Conservation (phyloP, 805 yeast species). For the Torulaspora microellipsoides region DNA sequence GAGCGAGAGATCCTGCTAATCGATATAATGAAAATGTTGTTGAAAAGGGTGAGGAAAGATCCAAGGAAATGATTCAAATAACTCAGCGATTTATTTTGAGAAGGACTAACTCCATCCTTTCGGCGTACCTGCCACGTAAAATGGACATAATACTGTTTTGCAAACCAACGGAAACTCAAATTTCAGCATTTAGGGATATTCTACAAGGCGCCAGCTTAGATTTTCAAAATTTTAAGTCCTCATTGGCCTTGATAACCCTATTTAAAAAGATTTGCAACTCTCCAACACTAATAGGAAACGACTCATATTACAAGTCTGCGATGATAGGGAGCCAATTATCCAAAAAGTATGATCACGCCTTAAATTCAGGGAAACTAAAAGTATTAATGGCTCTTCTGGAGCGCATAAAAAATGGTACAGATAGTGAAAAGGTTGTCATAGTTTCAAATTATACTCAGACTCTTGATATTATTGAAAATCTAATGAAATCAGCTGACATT, state of each 20-base stretch:
- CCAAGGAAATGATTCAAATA: conserved; percentile 57
- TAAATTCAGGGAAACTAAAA: conserved; percentile 58
- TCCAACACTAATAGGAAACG: conserved; percentile 56
- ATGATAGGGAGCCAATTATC: conserved; percentile 9
- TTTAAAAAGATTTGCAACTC: conserved; percentile 83
- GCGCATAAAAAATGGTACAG: conserved; percentile 39
- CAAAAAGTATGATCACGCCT: conserved; percentile 17
- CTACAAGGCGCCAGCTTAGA: conserved; percentile 29
- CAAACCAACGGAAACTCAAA: conserved; percentile 64
- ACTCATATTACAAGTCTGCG: conserved; percentile 31
- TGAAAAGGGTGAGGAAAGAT: conserved; percentile 54
- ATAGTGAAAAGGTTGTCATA: conserved; percentile 72
- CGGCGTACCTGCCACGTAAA: conserved; percentile 62
- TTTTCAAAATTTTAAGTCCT: conserved; percentile 36
- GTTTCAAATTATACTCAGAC: conserved; percentile 88
- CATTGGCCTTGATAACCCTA: conserved; percentile 65
- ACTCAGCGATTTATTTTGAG: conserved; percentile 69
- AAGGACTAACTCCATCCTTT: conserved; percentile 56
- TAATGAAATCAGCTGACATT: conserved; percentile 47
- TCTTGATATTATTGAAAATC: conserved; percentile 63
- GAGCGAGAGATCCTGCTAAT: conserved; percentile 60
- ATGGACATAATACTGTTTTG: conserved; percentile 75
- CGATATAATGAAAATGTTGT: conserved; percentile 48
- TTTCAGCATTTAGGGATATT: conserved; percentile 49
- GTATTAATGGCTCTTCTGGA: conserved; percentile 54